A percentile compares a stretch with the other conserved stretches of the same genome.
Conservation (phyloP, 2,329 filamentous ascomycete species). For the Fusarium torreyae region DNA sequence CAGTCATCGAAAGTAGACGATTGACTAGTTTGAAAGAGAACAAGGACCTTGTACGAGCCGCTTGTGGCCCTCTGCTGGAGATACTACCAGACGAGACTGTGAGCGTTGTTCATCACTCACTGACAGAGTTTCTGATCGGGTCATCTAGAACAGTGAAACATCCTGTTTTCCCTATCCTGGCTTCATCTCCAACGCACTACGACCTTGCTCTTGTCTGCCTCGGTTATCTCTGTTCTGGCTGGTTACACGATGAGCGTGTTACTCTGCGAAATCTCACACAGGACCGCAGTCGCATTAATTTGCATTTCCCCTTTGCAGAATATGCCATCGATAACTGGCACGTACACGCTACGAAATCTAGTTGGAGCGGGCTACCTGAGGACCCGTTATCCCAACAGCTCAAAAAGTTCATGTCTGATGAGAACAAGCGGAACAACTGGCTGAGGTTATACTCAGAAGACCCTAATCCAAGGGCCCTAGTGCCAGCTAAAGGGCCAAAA, state of each 20-base stretch:
- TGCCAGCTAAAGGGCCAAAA: too few species aligned
- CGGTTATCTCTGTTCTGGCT: slow-evolving; percentile 30
- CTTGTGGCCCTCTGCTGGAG: slow-evolving; percentile 41
- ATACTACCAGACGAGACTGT: slow-evolving; percentile 41
- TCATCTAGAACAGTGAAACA: slow-evolving; percentile 6
- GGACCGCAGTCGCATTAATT: slow-evolving; percentile 4
- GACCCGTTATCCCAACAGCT: slow-evolving; percentile 12
- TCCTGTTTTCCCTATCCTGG: slow-evolving; percentile 28
- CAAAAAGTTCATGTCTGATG: slow-evolving; percentile 16
- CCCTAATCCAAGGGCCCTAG: too few species aligned
- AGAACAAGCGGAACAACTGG: slow-evolving; percentile 8
- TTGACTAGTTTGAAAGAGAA: slow-evolving; percentile 19
- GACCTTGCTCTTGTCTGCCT: slow-evolving; percentile 38
- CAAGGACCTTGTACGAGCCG: slow-evolving; percentile 35
- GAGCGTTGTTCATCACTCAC: slow-evolving; percentile 42
- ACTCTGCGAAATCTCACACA: neutral
- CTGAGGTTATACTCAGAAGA: neutral
- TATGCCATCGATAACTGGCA: slow-evolving; percentile 35
- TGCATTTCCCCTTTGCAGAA: slow-evolving; percentile 30
- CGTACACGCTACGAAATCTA: slow-evolving; percentile 12
- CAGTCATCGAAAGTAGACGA: neutral
- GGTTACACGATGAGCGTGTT: neutral
- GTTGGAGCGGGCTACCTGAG: slow-evolving; percentile 5
- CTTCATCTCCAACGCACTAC: slow-evolving; percentile 25
- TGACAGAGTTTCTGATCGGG: slow-evolving; percentile 40